Percentiles rank a stretch among this genome's conserved stretches.
Evolutionary conservation across 345 rosid genomes (phyloP).

Genomic region (Aurinia saxatilis): DNA sequence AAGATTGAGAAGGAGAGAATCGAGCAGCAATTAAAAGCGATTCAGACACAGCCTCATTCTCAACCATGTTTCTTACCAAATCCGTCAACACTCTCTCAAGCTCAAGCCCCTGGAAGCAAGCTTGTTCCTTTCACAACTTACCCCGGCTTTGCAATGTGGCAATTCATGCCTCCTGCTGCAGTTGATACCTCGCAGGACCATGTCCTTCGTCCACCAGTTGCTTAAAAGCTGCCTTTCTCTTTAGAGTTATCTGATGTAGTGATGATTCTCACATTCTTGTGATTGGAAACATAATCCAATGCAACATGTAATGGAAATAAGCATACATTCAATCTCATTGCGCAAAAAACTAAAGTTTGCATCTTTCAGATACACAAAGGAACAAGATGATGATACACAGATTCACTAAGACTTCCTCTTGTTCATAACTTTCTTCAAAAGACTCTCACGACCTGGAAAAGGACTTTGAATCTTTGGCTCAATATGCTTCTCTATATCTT

Average conservation of each 20-base stretch:
- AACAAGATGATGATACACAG: neutral
- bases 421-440: slow-evolving; percentile 40
- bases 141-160: slow-evolving; percentile 97
- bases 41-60: slow-evolving; percentile 40
- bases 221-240: slow-evolving; percentile 31
- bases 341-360: neutral
- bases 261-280: slow-evolving; percentile 4
- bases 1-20: slow-evolving; percentile 76
- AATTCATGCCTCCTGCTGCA: slow-evolving; percentile 90
- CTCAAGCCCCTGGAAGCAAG: slow-evolving; percentile 78
- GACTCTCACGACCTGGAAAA: slow-evolving; percentile 64
- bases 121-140: slow-evolving; percentile 71
- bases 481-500: slow-evolving; percentile 7
- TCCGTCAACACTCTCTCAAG: slow-evolving; percentile 55
- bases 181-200: slow-evolving; percentile 94
- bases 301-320: slow-evolving; percentile 17
- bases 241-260: neutral
- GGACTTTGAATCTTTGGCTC: slow-evolving; percentile 35
- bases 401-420: slow-evolving; percentile 17
- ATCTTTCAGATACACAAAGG: neutral
- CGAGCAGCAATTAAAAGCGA: slow-evolving; percentile 44
- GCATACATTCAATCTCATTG: neutral
- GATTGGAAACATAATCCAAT: neutral
- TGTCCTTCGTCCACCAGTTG: slow-evolving; percentile 88
- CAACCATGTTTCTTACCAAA: slow-evolving; percentile 52